phyloP scores from a whole-genome alignment of 495 filamentous ascomycete species.

The Annulohypoxylon nitens region DNA sequence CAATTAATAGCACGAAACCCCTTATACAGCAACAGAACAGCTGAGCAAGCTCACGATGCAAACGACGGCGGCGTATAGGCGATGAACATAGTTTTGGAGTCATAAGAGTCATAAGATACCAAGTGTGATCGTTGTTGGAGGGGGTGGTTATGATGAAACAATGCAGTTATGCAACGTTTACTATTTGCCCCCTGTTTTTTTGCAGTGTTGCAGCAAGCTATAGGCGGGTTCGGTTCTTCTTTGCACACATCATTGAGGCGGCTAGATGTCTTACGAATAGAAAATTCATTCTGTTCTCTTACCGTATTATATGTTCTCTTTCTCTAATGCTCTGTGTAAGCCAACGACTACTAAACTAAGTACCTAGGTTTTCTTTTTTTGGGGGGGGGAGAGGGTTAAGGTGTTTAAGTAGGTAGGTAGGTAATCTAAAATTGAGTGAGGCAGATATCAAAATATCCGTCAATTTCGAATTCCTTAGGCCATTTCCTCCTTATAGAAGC shows the following conservation, averaged over 20 bases:
- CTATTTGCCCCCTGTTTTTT: slow-evolving; percentile 31
- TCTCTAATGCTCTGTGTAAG: not conserved
- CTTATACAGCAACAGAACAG: slow-evolving; percentile 9
- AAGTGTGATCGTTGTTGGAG: slow-evolving; percentile 13
- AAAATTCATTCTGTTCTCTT: slow-evolving; percentile 11
- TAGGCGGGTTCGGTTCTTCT: slow-evolving; percentile 4
- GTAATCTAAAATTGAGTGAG: not conserved
- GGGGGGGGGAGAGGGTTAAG: too few species aligned
- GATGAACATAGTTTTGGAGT: slow-evolving; percentile 29
- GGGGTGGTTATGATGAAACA: slow-evolving; percentile 4
- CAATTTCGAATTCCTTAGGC: too few species aligned
- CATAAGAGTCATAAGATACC: slow-evolving; percentile 24
- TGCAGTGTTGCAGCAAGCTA: slow-evolving; percentile 15
- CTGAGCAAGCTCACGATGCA: slow-evolving; percentile 17
- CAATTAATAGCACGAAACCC: slow-evolving; percentile 1
- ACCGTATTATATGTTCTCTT: not conserved
- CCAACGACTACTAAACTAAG: not conserved
- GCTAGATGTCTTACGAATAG: slow-evolving; percentile 19
- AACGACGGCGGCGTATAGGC: slow-evolving; percentile 26
- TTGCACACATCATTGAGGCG: slow-evolving; percentile 5
- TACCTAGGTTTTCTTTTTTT: too few species aligned
- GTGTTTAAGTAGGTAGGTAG: too few species aligned
- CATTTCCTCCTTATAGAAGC: not conserved
- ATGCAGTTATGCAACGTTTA: slow-evolving; percentile 12
- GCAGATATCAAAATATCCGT: not conserved